phyloP scores from a whole-genome alignment of 2,329 filamentous ascomycete genomes.

The Ophiobolus disseminans region DNA sequence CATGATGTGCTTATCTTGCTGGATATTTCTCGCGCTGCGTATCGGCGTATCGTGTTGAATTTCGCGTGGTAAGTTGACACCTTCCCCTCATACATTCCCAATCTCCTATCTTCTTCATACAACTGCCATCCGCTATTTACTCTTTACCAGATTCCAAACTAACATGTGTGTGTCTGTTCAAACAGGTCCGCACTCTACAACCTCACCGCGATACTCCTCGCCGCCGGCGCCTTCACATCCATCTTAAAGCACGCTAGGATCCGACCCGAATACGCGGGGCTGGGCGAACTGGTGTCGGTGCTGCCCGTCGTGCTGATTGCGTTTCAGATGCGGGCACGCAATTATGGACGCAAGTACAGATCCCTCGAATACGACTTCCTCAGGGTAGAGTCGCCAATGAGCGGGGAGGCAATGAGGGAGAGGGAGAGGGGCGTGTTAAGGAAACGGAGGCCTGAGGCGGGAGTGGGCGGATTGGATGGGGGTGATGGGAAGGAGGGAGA shows the following conservation, averaged over 20 bases:
- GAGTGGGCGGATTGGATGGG: too few species aligned
- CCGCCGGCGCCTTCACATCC: conserved; percentile 62
- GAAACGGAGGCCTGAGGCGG: too few species aligned
- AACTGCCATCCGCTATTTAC: too few species aligned
- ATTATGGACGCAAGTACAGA: conserved; percentile 32
- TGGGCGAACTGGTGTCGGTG: conserved; percentile 78
- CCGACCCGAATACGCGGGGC: conserved; percentile 68
- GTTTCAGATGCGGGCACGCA: conserved; percentile 54
- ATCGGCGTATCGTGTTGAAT: conserved; percentile 63
- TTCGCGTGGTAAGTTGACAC: too few species aligned
- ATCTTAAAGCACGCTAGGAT: conserved; percentile 53
- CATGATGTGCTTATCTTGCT: conserved; percentile 65
- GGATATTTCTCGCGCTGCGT: conserved; percentile 56
- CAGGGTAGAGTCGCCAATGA: conserved; percentile 6
- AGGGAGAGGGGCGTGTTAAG: too few species aligned
- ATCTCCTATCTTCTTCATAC: too few species aligned
- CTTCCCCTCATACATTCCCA: too few species aligned
- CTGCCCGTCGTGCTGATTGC: conserved; percentile 70
- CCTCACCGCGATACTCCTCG: conserved; percentile 70
- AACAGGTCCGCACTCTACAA: conserved; percentile 76
- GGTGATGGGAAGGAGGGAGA: too few species aligned
- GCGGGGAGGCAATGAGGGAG: too few species aligned
- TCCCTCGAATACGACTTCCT: conserved; percentile 21
- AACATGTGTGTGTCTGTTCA: too few species aligned
- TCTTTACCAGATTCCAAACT: too few species aligned